Evolutionary conservation across 352 stramenopile species (phyloP), one percentile per base, ranked within the genome.

Genomic region (Blastocystis sp.): DNA sequence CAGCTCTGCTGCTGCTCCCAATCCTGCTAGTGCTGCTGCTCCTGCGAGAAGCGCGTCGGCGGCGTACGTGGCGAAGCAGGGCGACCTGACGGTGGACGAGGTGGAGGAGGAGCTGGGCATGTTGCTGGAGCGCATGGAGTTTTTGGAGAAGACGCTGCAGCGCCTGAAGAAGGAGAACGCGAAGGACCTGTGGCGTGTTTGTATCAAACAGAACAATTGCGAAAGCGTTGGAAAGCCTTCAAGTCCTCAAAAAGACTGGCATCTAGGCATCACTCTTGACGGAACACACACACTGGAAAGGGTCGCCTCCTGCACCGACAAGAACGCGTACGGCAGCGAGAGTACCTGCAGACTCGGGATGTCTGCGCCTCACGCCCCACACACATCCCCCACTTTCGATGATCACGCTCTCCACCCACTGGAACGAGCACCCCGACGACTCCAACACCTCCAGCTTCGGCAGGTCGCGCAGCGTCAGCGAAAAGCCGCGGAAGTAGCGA

Each of bases 111-210:
- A 84, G 74, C 11, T 84, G 34, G 53, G 34, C 48, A 84, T 84
- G 53, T 28, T 84, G 52, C 34, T 67, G 52, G 34, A 84, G n/a
- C 48, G 74, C 11, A 67, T 84, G 74, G 74, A 84, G 38, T 84
- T 84, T 38, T 45, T 84, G 19, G 61, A 67, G 28, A 48, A 84
- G 34, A 84, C 74, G 19, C 59, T 84, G 1, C 74, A 84, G 53
- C 17, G 65, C 48, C 17, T 84, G 17, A 84, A 84, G 56, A 84
- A 84, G 74, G 74, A 84, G 34, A 84, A 84, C 43, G 74, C 74
- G 23, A 84, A 84, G 56, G 59, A 84, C 45, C 45, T 84, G 34
- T 84, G 10, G 52, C 56, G 48, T 84, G 74, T 76, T 38, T 61
- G 66, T 60, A 40, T 0, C 23, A 41, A 60, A 23, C 52, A 59